These are phyloP conservation scores for Aphanomyces astaci DNA, from an alignment of 352 stramenopile species.

Conservation along the genomic window DNA sequence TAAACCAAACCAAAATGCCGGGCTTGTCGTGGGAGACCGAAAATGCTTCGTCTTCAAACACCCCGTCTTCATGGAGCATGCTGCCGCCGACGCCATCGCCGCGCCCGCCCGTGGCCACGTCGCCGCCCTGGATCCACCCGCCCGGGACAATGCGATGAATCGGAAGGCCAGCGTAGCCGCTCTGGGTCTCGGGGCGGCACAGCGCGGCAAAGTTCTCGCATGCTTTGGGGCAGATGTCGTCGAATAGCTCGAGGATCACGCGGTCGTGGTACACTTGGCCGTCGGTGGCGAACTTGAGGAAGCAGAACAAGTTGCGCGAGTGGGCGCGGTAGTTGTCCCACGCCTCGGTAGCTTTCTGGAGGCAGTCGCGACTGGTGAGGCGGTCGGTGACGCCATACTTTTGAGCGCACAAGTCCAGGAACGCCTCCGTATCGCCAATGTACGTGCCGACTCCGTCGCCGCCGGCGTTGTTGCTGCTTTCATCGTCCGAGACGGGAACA, in stretches of 20 bases:
- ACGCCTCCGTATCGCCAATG: conserved; percentile 18
- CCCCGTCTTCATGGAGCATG: conserved; percentile 47
- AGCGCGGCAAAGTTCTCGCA: conserved; percentile 72
- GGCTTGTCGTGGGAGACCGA: conserved; percentile 48
- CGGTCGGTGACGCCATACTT: conserved; percentile 13
- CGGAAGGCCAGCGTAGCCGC: conserved; percentile 43
- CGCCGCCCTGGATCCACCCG: conserved; percentile 69
- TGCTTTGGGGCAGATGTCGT: conserved; percentile 49
- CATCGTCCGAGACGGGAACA: neutral
- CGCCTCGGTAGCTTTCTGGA: conserved; percentile 3
- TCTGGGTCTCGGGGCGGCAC: conserved; percentile 30
- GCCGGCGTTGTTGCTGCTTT: neutral
- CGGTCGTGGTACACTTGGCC: conserved; percentile 17
- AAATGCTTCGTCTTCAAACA: conserved; percentile 71
- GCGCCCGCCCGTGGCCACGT: conserved; percentile 33
- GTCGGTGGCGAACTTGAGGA: conserved; percentile 17
- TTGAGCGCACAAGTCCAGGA: conserved; percentile 15
- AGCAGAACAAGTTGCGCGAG: conserved; percentile 13
- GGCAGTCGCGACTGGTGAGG: neutral
- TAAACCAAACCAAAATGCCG: conserved; percentile 49
- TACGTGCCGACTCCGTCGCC: conserved; percentile 1
- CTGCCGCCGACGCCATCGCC: conserved; percentile 42
- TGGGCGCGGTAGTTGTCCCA: conserved; percentile 11
- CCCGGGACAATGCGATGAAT: conserved; percentile 60
- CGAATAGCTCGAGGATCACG: conserved; percentile 65